Evolutionary conservation across 768 basidiomycete genomes (phyloP), one percentile per base, ranked within the genome.

Genomic region (Scleroderma citrinum): DNA sequence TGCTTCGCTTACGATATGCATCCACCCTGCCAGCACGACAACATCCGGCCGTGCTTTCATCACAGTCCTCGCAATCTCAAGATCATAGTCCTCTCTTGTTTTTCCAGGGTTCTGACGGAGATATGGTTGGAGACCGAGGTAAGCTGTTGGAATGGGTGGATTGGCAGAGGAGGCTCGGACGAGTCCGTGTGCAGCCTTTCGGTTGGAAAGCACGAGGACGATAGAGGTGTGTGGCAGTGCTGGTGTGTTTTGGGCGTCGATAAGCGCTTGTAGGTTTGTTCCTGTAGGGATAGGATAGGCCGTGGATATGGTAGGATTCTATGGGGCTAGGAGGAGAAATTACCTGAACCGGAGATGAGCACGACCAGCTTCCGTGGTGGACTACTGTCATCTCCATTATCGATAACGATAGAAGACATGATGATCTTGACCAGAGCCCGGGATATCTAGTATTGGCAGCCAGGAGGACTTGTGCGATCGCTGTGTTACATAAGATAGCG

Each of bases 21-120:
- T 97, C 91, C 93, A 99, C 0, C 96, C 96, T 0, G 95, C 96
- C n/a, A 98, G 76, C 7, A 98, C 88, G 42, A 98, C 79, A 21
- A 95, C 64, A 66, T 97, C 90, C 0, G 95, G 95, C 29, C 70
- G 68, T 17, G 72, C 78, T 21, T 68, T 62, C 5, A 87, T 59
- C 3, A 92, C 81, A 46, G 81, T 75, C 29, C 77, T 69, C 7
- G 90, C 91, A 1, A 94, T 77, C 61, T 90, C 87, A 2, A 72
- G 69, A 61, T 95, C 95, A 68, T 96, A 97, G 62, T 95, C 89
- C 40, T 78, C 71, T n/a, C 95, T 74, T 5, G 88, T 87, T 56
- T 80, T 80, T 20, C 78, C 81, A 1, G 85, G 81, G 60, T 87
- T 73, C 0, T 76, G 70, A 63, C 87, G 90, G 5, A 92, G 70